phyloP scores from a whole-genome alignment of 805 yeast species.

The Sungouiella thailandica region DNA sequence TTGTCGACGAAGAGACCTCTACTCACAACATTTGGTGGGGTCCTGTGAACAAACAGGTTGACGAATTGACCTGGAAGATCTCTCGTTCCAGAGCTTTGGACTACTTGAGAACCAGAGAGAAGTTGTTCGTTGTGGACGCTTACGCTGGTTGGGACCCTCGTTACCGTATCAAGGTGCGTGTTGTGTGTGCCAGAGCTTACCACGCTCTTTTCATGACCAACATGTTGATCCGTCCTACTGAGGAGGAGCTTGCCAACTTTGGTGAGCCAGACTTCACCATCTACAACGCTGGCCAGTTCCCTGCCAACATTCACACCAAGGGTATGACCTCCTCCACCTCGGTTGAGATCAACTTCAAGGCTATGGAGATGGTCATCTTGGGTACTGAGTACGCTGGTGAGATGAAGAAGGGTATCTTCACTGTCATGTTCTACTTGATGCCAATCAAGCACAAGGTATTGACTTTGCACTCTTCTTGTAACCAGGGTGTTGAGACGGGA shows the following conservation, averaged over 20 bases:
- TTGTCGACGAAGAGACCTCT: slow-evolving; percentile 90
- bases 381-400: slow-evolving; percentile 99
- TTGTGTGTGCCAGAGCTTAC: slow-evolving; percentile 97
- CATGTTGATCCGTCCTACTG: slow-evolving; percentile 94
- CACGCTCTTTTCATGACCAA: slow-evolving; percentile 98
- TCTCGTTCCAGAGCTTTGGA: slow-evolving; percentile 96
- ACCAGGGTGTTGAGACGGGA: slow-evolving; percentile 75
- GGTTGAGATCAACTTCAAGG: slow-evolving; percentile 93
- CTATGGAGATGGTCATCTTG: slow-evolving; percentile 96
- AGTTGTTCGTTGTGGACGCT: slow-evolving; percentile 92
- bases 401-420: slow-evolving; percentile 98
- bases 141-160: slow-evolving; percentile 99
- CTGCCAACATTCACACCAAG: slow-evolving; percentile 91
- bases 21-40: slow-evolving; percentile 96
- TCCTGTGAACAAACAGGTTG: slow-evolving; percentile 93
- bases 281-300: slow-evolving; percentile 98
- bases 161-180: slow-evolving; percentile 91
- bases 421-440: slow-evolving; percentile 98
- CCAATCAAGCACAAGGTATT: slow-evolving; percentile 88
- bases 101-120: slow-evolving; percentile 91
- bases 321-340: slow-evolving; percentile 97
- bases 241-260: slow-evolving; percentile 78
- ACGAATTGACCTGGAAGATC: slow-evolving; percentile 91
- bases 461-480: slow-evolving; percentile 92
- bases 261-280: slow-evolving; percentile 98